Evolutionary conservation across 1,139 yeast genomes (phyloP), one percentile per base, ranked within the genome.

Genomic region (Pichia sorboxylosa): DNA sequence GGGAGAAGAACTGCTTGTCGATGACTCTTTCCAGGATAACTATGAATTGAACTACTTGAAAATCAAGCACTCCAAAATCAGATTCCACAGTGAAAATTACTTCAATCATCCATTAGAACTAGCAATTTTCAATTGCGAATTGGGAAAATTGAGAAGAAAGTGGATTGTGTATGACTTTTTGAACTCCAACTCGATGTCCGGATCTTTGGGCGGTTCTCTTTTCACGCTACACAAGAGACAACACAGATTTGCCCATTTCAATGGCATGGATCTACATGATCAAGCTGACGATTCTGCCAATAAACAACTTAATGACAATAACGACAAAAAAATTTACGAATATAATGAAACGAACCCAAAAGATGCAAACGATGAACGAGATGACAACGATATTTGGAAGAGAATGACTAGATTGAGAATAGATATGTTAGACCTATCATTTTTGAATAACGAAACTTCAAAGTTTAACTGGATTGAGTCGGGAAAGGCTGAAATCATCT

Each of bases 201-300:
- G 92, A 1, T 71, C 85, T 1, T 63, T 79, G 11, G 78, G 79
- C 46, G 78, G 78, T 37, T 72, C 90, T 0, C 61, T 80, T 58
- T 79, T 79, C 55, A 77, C 84, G 2, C 66, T 80, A 16, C 90
- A 79, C 45, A 77, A 77, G 43, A 58, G 72, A 38, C 74, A 69
- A 41, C 63, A 65, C 37, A 60, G 61, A 36, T 46, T 59, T 34
- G 64, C 67, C 0, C 62, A 62, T 39, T 52, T 52, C 41, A 39
- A 48, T 29, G 51, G 47, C 27, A 35, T 52, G 49, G 47, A 51
- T 45, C 38, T 38, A 11, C 38, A 42, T 27, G 35, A 33, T 13
- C 30, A 33, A 17, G 16, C 14, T 30, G 47, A 57, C 17, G 57
- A 57, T 17, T 56, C 57, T 22, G 57, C 57, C 14, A 36, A 36